phyloP scores from a whole-genome alignment of 2,329 filamentous ascomycete genomes.

The Coleophoma eucalyptorum region DNA sequence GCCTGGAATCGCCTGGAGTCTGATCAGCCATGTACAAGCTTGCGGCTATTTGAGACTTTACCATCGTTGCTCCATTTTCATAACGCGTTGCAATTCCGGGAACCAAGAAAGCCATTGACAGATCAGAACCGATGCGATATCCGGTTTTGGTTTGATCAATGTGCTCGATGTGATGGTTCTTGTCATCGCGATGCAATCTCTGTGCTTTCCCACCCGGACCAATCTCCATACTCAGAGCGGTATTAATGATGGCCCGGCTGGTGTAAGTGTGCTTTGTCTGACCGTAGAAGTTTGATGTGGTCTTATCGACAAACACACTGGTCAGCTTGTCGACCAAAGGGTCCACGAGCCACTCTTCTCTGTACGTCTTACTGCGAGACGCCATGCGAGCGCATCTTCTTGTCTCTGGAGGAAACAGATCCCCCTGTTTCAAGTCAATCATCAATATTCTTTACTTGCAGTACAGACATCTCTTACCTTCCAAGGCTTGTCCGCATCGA shows the following conservation, averaged over 20 bases:
- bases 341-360: conserved; percentile 16
- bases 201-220: conserved; percentile 14
- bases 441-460: neutral
- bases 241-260: conserved; percentile 20
- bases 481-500: conserved; percentile 19
- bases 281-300: conserved; percentile 23
- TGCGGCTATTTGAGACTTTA: neutral
- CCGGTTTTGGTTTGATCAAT: conserved; percentile 10
- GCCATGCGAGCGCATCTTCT: conserved; percentile 16
- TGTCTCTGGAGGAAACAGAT: conserved; percentile 19
- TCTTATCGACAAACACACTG: conserved; percentile 20
- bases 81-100: conserved; percentile 10
- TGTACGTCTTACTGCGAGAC: conserved; percentile 10
- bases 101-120: conserved; percentile 10
- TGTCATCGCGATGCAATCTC: conserved; percentile 12
- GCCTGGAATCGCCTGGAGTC: conserved; percentile 7
- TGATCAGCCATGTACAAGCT: neutral
- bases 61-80: conserved; percentile 13
- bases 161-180: conserved; percentile 12
- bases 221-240: conserved; percentile 18
- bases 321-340: conserved; percentile 14
- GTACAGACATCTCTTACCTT: conserved; percentile 8
- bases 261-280: conserved; percentile 24
- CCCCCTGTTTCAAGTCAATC: neutral
- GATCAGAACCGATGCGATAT: conserved; percentile 9